Evolutionary conservation across 78 protist genomes (phyloP), one percentile per base, ranked within the genome.

Genomic region (Dictyostelium citrinum): DNA sequence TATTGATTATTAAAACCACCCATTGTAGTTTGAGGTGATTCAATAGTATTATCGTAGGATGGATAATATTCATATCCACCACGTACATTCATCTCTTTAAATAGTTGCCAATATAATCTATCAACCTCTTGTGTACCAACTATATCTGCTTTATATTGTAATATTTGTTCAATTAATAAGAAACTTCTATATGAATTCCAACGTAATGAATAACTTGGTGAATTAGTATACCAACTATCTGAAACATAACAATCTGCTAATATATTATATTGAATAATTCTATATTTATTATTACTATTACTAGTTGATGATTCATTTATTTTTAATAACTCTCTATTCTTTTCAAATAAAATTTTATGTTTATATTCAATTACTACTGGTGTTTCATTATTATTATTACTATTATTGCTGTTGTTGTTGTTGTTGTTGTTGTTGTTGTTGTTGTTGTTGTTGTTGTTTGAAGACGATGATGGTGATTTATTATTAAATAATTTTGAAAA

Each of bases 51-150:
- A 20, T 45, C 14, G 29, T 35, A 55, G 33, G 35, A 3, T 74
- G 91, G 31, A 12, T 3, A 74, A n/a, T 39, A 39, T 1, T 20
- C 16, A 37, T 74, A 84, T 2, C 91, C 91, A 5, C 91, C 91
- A 39, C 76, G 55, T 29, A 33, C 24, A 17, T 37, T 33, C 91
- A 85, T n/a, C 20, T 76, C 67, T 14, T 49, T 43, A n/a, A 35
- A 51, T 27, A 85, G 45, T 27, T 80, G 55, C 14, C n/a, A 49
- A 76, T 58, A 45, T 27, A 45, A 24, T 14, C 29, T 51, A 61
- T 85, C 91, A 2, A 76, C 91, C 9, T 85, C 91, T 35, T 85
- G 83, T 24, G 78, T 10, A 16, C 91, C 64, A 43, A 76, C 70
- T n/a, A 85, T 58, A 61, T 85, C 91, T 37, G 84, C 70, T 3